Percentiles rank a stretch among this genome's conserved stretches.
Evolutionary conservation across 306 rosid species (phyloP).

Genomic region (Biancaea sappan): DNA sequence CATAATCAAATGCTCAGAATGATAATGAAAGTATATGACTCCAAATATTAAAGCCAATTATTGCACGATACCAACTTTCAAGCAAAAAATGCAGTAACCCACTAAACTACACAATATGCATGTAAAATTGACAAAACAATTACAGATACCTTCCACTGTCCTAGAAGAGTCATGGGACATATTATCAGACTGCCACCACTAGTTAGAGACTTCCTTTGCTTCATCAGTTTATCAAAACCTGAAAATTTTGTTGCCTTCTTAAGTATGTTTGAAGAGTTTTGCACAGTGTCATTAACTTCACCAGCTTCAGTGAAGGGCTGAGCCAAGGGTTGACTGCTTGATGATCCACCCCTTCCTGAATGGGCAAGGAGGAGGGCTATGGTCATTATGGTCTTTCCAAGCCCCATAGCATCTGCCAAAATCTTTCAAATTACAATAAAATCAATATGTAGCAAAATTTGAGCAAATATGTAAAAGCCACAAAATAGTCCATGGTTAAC

Average conservation of each 20-base stretch:
- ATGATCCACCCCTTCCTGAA: slow-evolving; percentile 65
- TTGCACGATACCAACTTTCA: slow-evolving; percentile 19
- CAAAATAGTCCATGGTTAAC: slow-evolving; percentile 22
- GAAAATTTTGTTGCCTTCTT: slow-evolving; percentile 55
- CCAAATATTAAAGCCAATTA: slow-evolving; percentile 19
- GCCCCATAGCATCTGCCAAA: slow-evolving; percentile 98
- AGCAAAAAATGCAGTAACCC: slow-evolving; percentile 31
- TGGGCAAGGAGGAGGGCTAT: slow-evolving; percentile 80
- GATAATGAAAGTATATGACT: slow-evolving; percentile 3
- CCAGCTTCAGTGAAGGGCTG: slow-evolving; percentile 47
- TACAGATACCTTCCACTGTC: slow-evolving; percentile 92
- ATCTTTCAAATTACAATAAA: slow-evolving; percentile 60
- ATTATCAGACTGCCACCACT: slow-evolving; percentile 82
- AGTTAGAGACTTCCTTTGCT: slow-evolving; percentile 55
- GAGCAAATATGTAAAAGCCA: slow-evolving; percentile 13
- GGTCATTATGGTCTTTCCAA: slow-evolving; percentile 98
- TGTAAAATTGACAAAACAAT: neutral
- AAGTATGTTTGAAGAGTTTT: slow-evolving; percentile 39
- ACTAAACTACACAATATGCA: slow-evolving; percentile 16
- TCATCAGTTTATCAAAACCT: slow-evolving; percentile 70
- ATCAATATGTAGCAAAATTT: slow-evolving; percentile 35
- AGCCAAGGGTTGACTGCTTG: slow-evolving; percentile 45
- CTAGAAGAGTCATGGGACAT: slow-evolving; percentile 93
- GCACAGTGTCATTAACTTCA: slow-evolving; percentile 44
- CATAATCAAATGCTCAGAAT: slow-evolving; percentile 41